These are phyloP conservation scores for Glycine latifolia DNA, from an alignment of 306 rosid species.

Conservation along the genomic window DNA sequence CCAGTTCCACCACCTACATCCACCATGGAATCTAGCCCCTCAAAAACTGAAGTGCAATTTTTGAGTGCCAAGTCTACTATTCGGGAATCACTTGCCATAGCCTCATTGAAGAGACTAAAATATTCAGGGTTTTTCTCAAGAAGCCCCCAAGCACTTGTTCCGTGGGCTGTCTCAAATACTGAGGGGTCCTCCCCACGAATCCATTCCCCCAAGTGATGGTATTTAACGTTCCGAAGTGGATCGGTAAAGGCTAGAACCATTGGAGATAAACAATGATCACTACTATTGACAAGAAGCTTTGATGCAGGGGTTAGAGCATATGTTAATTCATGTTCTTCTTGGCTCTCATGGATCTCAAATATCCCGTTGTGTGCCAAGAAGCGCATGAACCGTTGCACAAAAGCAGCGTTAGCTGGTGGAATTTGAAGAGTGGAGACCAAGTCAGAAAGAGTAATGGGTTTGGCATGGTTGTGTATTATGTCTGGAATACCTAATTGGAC, in stretches of 20 bases:
- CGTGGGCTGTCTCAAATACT: constrained; percentile 39
- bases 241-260: neutral
- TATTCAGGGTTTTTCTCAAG: constrained; percentile 4
- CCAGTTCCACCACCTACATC: constrained; percentile 16
- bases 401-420: neutral
- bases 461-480: neutral
- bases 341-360: constrained; percentile 22
- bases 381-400: neutral
- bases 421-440: neutral
- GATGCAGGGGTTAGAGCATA: constrained; percentile 49
- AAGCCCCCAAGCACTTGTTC: constrained; percentile 38
- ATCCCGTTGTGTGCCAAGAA: constrained; percentile 47
- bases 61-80: constrained; percentile 48
- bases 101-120: constrained; percentile 37
- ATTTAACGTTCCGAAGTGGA: neutral
- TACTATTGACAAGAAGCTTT: constrained; percentile 42
- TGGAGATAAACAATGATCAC: constrained; percentile 29
- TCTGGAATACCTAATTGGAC: neutral
- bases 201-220: constrained; percentile 44
- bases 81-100: constrained; percentile 55
- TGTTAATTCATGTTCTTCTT: constrained; percentile 39
- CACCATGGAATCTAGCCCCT: neutral
- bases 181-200: constrained; percentile 32
- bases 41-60: constrained; percentile 48
- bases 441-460: neutral